phyloP scores from a whole-genome alignment of 2,329 filamentous ascomycete genomes.

The Trichoderma sp. region DNA sequence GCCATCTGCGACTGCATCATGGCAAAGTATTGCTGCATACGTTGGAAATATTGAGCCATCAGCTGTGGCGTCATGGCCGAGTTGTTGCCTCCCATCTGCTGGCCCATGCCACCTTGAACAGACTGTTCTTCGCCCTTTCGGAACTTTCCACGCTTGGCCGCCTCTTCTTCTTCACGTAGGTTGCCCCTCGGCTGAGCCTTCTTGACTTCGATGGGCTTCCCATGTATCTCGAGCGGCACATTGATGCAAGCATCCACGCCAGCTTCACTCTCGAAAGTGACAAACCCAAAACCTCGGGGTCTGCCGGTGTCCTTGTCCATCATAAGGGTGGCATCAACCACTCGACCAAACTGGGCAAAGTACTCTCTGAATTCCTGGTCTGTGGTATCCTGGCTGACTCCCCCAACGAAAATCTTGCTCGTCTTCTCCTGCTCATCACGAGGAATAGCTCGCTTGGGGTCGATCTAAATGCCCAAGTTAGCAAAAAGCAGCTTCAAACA shows the following conservation, averaged over 20 bases:
- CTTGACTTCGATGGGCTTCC: constrained; percentile 97
- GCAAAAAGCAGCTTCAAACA: background rate
- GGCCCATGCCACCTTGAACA: constrained; percentile 38
- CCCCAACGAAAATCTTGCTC: constrained; percentile 97
- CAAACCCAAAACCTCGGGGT: constrained; percentile 93
- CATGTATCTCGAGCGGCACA: constrained; percentile 83
- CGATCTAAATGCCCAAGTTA: constrained; percentile 63
- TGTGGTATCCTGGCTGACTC: constrained; percentile 94
- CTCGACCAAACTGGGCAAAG: constrained; percentile 93
- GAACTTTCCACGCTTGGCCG: constrained; percentile 60
- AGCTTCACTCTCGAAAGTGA: constrained; percentile 94
- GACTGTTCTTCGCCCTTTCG: constrained; percentile 52
- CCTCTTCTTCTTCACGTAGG: constrained; percentile 83
- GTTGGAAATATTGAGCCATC: constrained; percentile 98
- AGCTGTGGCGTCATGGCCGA: constrained; percentile 86
- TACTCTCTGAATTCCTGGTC: constrained; percentile 96
- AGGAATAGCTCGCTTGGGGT: constrained; percentile 95
- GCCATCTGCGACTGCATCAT: constrained; percentile 94
- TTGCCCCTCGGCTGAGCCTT: constrained; percentile 95
- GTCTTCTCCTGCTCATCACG: constrained; percentile 98
- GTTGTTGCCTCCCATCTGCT: constrained; percentile 42
- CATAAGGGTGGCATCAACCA: constrained; percentile 97
- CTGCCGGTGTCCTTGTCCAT: constrained; percentile 99
- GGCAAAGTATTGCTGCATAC: constrained; percentile 95
- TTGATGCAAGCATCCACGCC: constrained; percentile 90